phyloP scores from a whole-genome alignment of 768 basidiomycete genomes.

The Hericium rajendrae region DNA sequence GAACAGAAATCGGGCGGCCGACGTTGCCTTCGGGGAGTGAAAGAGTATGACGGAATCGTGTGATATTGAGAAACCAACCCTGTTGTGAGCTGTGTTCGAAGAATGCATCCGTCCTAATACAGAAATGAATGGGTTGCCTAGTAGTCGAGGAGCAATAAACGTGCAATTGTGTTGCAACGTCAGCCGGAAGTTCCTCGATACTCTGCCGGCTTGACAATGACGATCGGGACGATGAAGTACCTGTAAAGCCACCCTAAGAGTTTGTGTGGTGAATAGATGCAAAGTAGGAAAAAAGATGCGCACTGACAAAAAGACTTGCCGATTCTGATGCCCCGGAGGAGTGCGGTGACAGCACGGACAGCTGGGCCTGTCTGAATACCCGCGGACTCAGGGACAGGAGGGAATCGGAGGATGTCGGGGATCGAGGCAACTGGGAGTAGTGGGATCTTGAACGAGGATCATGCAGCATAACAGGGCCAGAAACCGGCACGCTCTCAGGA shows the following conservation, averaged over 20 bases:
- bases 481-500: neutral
- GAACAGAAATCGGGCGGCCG: slow-evolving; percentile 21
- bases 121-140: neutral
- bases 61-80: slow-evolving; percentile 54
- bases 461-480: slow-evolving; percentile 9
- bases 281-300: neutral
- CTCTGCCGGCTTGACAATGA: neutral
- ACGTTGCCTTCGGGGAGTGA: slow-evolving; percentile 20
- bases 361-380: neutral
- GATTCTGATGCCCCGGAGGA: slow-evolving; percentile 5
- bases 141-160: neutral
- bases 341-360: neutral
- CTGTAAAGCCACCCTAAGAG: neutral
- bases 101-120: slow-evolving; percentile 45
- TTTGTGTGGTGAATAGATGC: too few relatives aligned
- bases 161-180: slow-evolving; percentile 8
- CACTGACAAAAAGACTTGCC: slow-evolving; percentile 3
- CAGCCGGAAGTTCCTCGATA: slow-evolving; percentile 4
- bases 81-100: slow-evolving; percentile 46
- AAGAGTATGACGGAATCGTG: slow-evolving; percentile 31
- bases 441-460: slow-evolving; percentile 10
- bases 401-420: too few relatives aligned
- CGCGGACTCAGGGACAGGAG: neutral
- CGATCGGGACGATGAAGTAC: neutral
- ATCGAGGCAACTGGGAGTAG: neutral